Base-by-base conservation (phyloP, 2,329 filamentous ascomycete species). In the Huntiella savannae region DNA sequence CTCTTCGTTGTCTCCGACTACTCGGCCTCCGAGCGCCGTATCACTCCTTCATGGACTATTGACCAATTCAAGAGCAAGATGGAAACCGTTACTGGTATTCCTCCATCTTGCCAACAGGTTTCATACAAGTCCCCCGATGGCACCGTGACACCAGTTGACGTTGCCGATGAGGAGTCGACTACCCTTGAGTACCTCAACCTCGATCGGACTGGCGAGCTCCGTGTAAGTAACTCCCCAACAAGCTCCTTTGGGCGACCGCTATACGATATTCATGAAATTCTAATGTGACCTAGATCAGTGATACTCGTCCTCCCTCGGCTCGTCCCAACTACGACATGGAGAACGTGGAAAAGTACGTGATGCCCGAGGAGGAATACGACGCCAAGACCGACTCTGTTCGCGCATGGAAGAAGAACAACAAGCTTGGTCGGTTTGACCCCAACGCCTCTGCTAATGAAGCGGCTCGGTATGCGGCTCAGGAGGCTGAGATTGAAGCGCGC, bases 341-440 rank as follows among this genome's bases (percentile, higher is more conserved):
- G 38, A 71, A 75, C 7, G 85, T 95, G 4, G 76, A 86, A 48
- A 95, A 95, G 65, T 96, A 91, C 61, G 75, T 81, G 52, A 81
- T 98, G 71, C 83, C 86, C n/a, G 69, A 73, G 45, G 71, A 79
- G 43, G 81, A 87, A 57, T 98, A 98, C 63, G 85, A 86, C 59
- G 75, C 77, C 56, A 85, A 87, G 57, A 69, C 77, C 38, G 84
- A 95, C 62, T 88, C 82, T 3, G 91, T 98, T 11, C 73, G 95
- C 17, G 83, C 87, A 4, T 96, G 86, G 86, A 98, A 98, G 65
- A 88, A 83, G 64, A 68, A 77, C n/a, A 79, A 94, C 61, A 87
- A 92, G 60, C 74, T 96, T n/a, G 91, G 91, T 43, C 83, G 91
- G 33, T 98, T 98, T 63, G 85, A 96, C 58, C 91, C 91, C 10